phyloP scores from a whole-genome alignment of 177 flowering plant species.

The Vitis hybrid region DNA sequence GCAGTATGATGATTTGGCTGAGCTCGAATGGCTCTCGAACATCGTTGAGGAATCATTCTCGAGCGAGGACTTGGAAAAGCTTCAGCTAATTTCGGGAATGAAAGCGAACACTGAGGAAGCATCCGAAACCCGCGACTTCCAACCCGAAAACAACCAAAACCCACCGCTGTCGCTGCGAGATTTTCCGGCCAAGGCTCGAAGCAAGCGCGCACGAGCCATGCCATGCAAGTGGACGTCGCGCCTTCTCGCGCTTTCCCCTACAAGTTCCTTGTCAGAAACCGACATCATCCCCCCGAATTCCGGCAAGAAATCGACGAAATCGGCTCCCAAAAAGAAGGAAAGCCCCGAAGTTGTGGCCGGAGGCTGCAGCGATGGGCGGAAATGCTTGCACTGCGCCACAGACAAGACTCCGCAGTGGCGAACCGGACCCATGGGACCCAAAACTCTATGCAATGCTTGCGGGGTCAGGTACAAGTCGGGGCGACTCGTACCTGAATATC shows the following conservation, averaged over 20 bases:
- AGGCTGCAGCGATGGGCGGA: constrained; percentile 37
- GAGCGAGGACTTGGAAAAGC: constrained; percentile 55
- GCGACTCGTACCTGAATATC: constrained; percentile 57
- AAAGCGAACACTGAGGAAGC: constrained; percentile 32
- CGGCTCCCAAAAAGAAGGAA: constrained; percentile 17
- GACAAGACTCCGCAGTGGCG: constrained; percentile 83
- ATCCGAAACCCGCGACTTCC: constrained; percentile 27
- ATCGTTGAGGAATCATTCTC: constrained; percentile 71
- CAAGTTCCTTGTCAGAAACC: constrained; percentile 24
- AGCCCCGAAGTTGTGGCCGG: not conserved
- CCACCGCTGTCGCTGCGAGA: constrained; percentile 12
- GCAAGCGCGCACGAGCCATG: constrained; percentile 72
- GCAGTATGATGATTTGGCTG: constrained; percentile 64
- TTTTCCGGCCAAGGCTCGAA: constrained; percentile 59
- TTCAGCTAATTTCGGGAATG: constrained; percentile 46
- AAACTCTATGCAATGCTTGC: constrained; percentile 71
- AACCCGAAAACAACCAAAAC: constrained; percentile 20
- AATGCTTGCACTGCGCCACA: constrained; percentile 63
- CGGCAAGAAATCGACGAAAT: constrained; percentile 23
- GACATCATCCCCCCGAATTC: constrained; percentile 9
- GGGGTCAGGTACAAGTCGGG: constrained; percentile 68
- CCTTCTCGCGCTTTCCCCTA: constrained; percentile 36
- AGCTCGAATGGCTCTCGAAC: constrained; percentile 71
- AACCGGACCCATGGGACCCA: constrained; percentile 75
- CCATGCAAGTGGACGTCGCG: constrained; percentile 68